Evolutionary conservation across 2,329 filamentous ascomycete species (phyloP), one percentile per base, ranked within the genome.

Genomic region (Penicillium janthinellum): DNA sequence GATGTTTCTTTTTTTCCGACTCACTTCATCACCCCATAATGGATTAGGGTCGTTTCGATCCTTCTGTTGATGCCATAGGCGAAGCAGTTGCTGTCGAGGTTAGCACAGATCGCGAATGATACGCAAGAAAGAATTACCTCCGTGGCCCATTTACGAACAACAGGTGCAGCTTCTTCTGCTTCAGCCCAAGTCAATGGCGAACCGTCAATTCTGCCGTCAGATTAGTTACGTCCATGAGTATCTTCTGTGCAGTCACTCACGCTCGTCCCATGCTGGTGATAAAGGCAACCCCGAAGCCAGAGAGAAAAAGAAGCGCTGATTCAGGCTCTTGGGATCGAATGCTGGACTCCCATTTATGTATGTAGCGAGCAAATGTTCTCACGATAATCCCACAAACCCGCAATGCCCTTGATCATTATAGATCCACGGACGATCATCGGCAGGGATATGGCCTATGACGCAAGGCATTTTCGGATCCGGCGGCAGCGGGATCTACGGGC

Each of bases 141-240:
- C 14, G 58, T 54, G 6, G 58, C 58, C 58, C 58, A 60, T 57
- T 53, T 57, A 25, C 37, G 54, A 31, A 60, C 25, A 17, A 38
- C 37, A 28, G 58, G 58, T 5, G 48, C 58, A 14, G 49, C 58
- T 17, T 54, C 14, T 50, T 60, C 58, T 15, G 58, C 52, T 45
- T 57, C 37, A 11, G 54, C 6, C 58, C 58, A 60, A 28, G 35
- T 55, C 38, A 60, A 53, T 5, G 58, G 45, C 1, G 48, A 22
- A 31, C 58, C 58, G 14, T 60, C 49, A 28, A 60, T 42, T 6
- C 58, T 60, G 37, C 28, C 11, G 1, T 28, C n/a, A 3, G n/a
- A 28, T 39, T 28, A 39, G 35, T 53, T 22, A 5, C 44, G n/a
- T 10, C n/a, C 44, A n/a, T 15, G 1, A 6, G 10, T 14, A 6